Conservation (phyloP, 2,329 filamentous ascomycete genomes). For the Gaeumannomyces tritici region DNA sequence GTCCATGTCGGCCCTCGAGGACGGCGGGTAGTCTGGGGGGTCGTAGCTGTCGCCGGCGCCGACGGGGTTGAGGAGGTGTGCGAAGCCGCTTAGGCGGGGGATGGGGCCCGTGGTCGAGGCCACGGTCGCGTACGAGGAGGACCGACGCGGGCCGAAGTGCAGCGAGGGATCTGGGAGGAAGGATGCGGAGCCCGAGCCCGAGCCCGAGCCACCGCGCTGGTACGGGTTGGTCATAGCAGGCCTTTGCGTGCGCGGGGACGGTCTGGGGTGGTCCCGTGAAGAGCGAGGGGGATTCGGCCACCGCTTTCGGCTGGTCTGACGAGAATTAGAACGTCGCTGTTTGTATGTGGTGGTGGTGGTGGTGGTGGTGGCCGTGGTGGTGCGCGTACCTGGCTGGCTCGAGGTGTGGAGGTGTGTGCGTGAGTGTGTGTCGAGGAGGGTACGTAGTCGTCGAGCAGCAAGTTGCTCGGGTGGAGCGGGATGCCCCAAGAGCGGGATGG, state of each 20-base stretch:
- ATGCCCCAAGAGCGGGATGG: neutral
- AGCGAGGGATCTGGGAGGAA: constrained; percentile 21
- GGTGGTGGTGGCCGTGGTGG: no score
- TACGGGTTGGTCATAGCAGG: constrained; percentile 32
- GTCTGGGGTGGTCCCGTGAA: neutral
- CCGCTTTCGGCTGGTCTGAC: neutral
- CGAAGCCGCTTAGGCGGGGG: constrained; percentile 32
- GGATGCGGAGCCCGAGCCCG: constrained; percentile 5
- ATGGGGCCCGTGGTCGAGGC: constrained; percentile 24
- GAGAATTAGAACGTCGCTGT: neutral
- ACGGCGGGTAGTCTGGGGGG: neutral
- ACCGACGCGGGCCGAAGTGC: constrained; percentile 4
- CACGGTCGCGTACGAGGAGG: constrained; percentile 21
- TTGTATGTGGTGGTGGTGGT: neutral
- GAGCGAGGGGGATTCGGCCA: constrained; percentile 1
- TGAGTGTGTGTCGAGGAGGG: neutral
- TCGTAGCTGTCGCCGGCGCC: neutral
- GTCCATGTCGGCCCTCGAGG: neutral
- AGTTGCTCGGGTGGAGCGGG: neutral
- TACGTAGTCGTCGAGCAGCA: neutral
- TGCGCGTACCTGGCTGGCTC: no score
- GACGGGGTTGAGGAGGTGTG: constrained; percentile 35
- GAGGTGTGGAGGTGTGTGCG: neutral
- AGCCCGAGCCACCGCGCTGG: constrained; percentile 18
- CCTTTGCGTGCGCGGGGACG: neutral